These are phyloP conservation scores for Nectriaceae sp. DNA, from an alignment of 2,329 filamentous ascomycete species.

Conservation along the genomic window DNA sequence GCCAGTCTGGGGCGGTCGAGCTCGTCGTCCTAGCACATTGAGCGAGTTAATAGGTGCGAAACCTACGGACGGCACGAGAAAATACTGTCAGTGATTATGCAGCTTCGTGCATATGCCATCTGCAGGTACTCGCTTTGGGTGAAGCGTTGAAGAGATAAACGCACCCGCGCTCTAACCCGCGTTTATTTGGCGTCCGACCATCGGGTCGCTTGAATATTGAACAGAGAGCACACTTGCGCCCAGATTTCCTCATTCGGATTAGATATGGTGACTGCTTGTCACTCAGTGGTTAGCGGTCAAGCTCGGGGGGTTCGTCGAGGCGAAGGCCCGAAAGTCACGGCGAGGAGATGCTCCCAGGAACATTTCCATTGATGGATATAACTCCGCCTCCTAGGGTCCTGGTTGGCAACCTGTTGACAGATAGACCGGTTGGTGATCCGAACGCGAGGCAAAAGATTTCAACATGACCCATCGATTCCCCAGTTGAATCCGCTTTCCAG, in stretches of 20 bases:
- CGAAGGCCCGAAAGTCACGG: neutral
- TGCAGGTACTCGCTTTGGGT: neutral
- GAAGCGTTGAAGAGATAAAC: neutral
- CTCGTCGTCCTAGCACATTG: too few relatives aligned
- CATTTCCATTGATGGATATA: neutral
- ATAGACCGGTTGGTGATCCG: conserved; percentile 12
- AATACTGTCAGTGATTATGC: neutral
- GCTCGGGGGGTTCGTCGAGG: too few relatives aligned
- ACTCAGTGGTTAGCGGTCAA: too few relatives aligned
- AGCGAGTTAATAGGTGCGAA: too few relatives aligned
- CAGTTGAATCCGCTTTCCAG: conserved; percentile 10
- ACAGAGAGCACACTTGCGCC: too few relatives aligned
- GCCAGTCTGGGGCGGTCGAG: too few relatives aligned
- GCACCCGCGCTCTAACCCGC: neutral
- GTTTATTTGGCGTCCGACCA: neutral
- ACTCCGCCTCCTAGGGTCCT: neutral
- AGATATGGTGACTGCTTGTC: too few relatives aligned
- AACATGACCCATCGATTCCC: conserved; percentile 5
- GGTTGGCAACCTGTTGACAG: conserved; percentile 3
- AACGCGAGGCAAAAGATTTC: neutral
- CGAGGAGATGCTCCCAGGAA: neutral
- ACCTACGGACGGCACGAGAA: neutral
- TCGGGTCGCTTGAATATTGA: too few relatives aligned
- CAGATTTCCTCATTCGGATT: too few relatives aligned
- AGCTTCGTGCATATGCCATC: neutral